Percentiles rank a stretch among this genome's conserved stretches.
Conservation (phyloP, 257 asterid genomes). For the Nyctanthes arbortristis region DNA sequence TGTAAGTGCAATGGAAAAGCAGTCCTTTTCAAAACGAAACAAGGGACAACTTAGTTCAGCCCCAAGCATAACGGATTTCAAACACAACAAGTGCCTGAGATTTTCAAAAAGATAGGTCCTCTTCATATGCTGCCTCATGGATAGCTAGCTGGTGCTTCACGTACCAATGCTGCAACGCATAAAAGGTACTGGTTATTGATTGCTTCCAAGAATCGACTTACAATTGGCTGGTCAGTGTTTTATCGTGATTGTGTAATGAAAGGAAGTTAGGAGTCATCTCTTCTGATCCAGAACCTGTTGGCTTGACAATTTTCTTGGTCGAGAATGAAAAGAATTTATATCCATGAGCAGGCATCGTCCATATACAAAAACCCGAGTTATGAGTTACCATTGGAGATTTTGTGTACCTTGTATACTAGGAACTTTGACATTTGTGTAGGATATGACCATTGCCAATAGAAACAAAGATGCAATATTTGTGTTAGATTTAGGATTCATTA, state of each 20-base stretch:
- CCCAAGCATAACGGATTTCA: slow-evolving; percentile 47
- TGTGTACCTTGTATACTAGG: slow-evolving; percentile 20
- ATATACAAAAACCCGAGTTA: slow-evolving; percentile 1
- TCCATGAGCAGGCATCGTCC: not conserved
- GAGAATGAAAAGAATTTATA: not conserved
- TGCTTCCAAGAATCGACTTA: slow-evolving; percentile 6
- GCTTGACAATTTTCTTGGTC: not conserved
- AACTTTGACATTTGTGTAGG: not conserved
- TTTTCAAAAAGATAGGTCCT: slow-evolving; percentile 50
- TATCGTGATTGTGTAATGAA: slow-evolving; percentile 18
- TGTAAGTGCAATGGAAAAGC: slow-evolving; percentile 83
- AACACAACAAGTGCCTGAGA: slow-evolving; percentile 81
- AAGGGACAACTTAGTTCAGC: slow-evolving; percentile 33
- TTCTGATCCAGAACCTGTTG: not conserved
- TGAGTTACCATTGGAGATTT: not conserved
- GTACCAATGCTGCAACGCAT: slow-evolving; percentile 14
- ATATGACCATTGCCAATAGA: not conserved
- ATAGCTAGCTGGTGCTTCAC: not conserved
- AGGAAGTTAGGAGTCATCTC: slow-evolving; percentile 5
- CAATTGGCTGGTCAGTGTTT: not conserved
- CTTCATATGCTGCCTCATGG: not conserved
- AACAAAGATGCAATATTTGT: not conserved
- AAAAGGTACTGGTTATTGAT: slow-evolving; percentile 13
- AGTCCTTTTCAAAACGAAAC: slow-evolving; percentile 65
- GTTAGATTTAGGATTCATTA: not conserved